These are phyloP conservation scores for Lentinula boryana DNA, from an alignment of 768 basidiomycete genomes.

Conservation along the genomic window DNA sequence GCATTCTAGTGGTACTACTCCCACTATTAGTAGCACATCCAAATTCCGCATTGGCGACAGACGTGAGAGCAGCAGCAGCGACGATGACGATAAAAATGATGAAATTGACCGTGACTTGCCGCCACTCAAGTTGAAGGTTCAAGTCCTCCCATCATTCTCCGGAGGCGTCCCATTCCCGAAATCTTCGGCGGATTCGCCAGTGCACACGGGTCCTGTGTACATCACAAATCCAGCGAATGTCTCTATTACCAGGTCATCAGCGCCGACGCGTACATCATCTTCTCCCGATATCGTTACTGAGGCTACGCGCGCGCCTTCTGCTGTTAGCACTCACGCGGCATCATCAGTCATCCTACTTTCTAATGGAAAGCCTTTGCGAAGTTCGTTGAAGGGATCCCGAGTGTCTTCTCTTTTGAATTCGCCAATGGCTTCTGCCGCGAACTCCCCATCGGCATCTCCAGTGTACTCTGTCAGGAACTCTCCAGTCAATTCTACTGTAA, in stretches of 20 bases:
- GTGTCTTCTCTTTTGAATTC: background rate
- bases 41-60: slow-evolving; percentile 1
- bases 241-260: background rate
- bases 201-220: background rate
- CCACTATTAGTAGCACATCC: background rate
- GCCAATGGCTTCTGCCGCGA: background rate
- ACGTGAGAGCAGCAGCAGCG: slow-evolving; percentile 6
- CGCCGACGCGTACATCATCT: background rate
- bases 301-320: background rate
- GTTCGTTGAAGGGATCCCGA: slow-evolving; percentile 64
- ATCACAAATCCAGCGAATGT: slow-evolving; percentile 13
- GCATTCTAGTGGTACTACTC: background rate
- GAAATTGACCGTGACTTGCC: slow-evolving; percentile 4
- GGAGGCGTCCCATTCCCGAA: slow-evolving; percentile 15
- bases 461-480: background rate
- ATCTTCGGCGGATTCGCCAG: background rate
- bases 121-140: slow-evolving; percentile 17
- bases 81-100: slow-evolving; percentile 18
- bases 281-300: background rate
- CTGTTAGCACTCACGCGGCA: slow-evolving; percentile 1
- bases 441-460: background rate
- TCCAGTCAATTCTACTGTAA: background rate
- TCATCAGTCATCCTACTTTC: slow-evolving; percentile 42
- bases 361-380: slow-evolving; percentile 84
- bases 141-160: background rate